Percentiles rank a stretch among this genome's conserved stretches.
Evolutionary conservation across 257 asterid genomes (phyloP).

Genomic region (Ehretia macrophylla): DNA sequence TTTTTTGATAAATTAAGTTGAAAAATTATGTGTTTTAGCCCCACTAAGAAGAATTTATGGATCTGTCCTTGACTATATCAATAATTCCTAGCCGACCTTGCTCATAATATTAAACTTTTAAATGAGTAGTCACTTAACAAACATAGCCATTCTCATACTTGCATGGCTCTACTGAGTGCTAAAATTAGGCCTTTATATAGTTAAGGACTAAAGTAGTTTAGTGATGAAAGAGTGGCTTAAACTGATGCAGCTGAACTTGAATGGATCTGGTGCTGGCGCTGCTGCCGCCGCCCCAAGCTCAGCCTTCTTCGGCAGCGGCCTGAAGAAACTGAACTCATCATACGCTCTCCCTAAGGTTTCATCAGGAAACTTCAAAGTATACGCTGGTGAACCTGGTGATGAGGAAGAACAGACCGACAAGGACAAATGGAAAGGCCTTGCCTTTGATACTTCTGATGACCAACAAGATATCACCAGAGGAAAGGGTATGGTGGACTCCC

Average conservation of each 20-base stretch:
- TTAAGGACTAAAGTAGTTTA: too few species aligned
- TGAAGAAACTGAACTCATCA: slow-evolving; percentile 40
- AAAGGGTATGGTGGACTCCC: slow-evolving; percentile 65
- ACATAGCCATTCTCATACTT: too few species aligned
- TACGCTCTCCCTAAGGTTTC: slow-evolving; percentile 24
- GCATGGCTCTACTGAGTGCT: too few species aligned
- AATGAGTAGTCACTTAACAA: too few species aligned
- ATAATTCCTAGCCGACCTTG: too few species aligned
- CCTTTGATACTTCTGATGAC: slow-evolving; percentile 57
- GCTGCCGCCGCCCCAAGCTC: slow-evolving; percentile 38
- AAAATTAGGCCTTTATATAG: too few species aligned
- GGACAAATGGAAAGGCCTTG: slow-evolving; percentile 72
- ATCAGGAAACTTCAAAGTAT: slow-evolving; percentile 31
- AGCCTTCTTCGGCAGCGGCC: slow-evolving; percentile 44
- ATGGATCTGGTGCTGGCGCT: slow-evolving; percentile 32
- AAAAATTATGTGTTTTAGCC: too few species aligned
- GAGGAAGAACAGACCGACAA: slow-evolving; percentile 35
- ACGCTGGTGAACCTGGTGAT: slow-evolving; percentile 27
- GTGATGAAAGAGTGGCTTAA: background rate
- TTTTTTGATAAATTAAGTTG: too few species aligned
- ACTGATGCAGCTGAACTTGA: slow-evolving; percentile 51
- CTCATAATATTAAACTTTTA: too few species aligned
- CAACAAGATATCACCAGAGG: slow-evolving; percentile 87
- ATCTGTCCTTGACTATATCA: too few species aligned
- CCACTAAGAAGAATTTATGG: too few species aligned